Conservation (phyloP, 1,139 yeast species). For the Blastobotrys malaysiensis region DNA sequence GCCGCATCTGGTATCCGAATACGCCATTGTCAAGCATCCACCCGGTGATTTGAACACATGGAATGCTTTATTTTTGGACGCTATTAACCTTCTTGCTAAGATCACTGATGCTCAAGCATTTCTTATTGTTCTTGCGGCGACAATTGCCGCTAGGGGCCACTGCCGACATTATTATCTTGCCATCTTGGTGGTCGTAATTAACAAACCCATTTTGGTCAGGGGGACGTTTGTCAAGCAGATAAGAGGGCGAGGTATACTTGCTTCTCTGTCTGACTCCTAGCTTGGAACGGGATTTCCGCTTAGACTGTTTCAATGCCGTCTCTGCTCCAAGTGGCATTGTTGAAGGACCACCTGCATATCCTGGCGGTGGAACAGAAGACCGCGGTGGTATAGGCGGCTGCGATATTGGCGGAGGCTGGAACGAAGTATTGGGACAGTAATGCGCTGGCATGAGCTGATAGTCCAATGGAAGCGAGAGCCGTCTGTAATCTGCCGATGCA, state of each 20-base stretch:
- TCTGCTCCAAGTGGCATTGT: not conserved
- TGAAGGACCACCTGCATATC: not conserved
- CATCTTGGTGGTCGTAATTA: constrained; percentile 21
- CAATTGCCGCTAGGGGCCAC: constrained; percentile 24
- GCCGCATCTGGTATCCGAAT: not conserved
- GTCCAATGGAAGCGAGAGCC: not conserved
- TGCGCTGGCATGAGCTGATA: not conserved
- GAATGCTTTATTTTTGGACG: not conserved
- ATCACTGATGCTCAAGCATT: not conserved
- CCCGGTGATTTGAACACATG: not conserved
- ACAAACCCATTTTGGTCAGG: constrained; percentile 23
- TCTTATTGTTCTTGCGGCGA: constrained; percentile 1
- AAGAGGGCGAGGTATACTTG: constrained; percentile 13
- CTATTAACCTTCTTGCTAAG: not conserved
- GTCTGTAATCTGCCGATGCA: not conserved
- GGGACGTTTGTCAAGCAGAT: constrained; percentile 13
- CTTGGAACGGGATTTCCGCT: constrained; percentile 4
- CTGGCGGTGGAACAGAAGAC: not conserved
- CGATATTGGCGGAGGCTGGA: not conserved
- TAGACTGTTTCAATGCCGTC: not conserved
- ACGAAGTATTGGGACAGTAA: not conserved
- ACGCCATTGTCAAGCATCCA: not conserved
- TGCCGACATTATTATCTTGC: constrained; percentile 22
- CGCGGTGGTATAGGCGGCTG: not conserved
- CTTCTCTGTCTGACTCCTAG: constrained; percentile 7